Base-by-base conservation (phyloP, 2,329 filamentous ascomycete genomes). In the Calonectria hawksworthii region DNA sequence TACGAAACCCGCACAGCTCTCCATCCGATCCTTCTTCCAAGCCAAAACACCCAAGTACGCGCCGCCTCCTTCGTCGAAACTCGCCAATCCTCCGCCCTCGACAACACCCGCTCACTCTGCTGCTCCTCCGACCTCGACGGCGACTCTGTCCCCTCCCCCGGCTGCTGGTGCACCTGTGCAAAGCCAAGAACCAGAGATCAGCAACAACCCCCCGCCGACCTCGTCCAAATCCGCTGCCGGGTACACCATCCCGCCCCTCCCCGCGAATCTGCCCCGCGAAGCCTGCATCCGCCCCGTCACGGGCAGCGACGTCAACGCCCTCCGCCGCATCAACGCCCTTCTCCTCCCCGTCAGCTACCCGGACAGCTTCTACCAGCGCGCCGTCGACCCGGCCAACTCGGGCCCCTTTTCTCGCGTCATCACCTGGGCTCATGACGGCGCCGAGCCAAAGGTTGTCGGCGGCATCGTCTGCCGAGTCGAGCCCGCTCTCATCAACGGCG, bases 291-390 rank as follows among this genome's bases (percentile, higher is more conserved):
- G 88, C 8, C 85, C 86, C 68, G 84, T 93, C 68, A 84, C 86
- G 1, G 83, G 86, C 56, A 80, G 85, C 59, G 91, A 93, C 83
- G 84, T 93, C 72, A 85, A 89, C 72, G 87, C 90, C 56, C 87
- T 94, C 8, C 91, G 90, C 50, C 90, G 92, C 79, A 92, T 94
- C 83, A 93, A 93, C 83, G 86, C 90, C 56, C 89, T 94, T 66
- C 89, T 94, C 68, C 90, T 94, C 1, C 91, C 90, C 65, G 90
- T 94, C 73, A 86, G 87, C 82, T 94, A 94, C 82, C 88, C 91
- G 4, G 92, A 93, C 82, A 87, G 87, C 63, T 94, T 94, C 85
- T 94, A 93, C 87, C 84, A 87, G 68, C 86, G 86, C 47, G 88
- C 91, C 70, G 84, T 89, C 73, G 86, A 91, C 75, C 87, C 89